Conservation (phyloP, 2,329 filamentous ascomycete species). For the Keithomyces neogunnii region DNA sequence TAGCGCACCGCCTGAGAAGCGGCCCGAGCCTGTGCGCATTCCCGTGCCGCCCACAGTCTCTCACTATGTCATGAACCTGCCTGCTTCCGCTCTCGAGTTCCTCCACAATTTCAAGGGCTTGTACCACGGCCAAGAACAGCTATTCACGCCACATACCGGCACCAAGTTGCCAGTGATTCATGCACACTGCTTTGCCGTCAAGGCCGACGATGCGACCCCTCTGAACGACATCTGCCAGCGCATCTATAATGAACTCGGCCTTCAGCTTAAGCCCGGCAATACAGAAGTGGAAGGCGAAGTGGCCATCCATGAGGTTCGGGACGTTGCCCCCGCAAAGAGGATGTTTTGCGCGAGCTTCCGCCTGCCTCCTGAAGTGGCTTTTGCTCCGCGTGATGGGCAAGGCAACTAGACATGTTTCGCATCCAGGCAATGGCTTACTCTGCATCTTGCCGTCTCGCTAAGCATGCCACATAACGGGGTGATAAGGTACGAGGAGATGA, state of each 20-base stretch:
- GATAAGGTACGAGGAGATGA: no score
- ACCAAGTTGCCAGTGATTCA: constrained; percentile 72
- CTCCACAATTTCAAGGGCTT: constrained; percentile 59
- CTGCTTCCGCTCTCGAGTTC: constrained; percentile 81
- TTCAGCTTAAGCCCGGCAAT: constrained; percentile 33
- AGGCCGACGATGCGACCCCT: constrained; percentile 65
- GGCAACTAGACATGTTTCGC: neutral
- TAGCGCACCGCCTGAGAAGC: constrained; percentile 26
- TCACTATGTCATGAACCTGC: constrained; percentile 99
- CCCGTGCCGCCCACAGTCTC: constrained; percentile 65
- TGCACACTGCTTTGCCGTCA: constrained; percentile 87
- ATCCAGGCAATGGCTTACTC: neutral
- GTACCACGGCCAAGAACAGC: constrained; percentile 60
- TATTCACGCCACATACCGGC: constrained; percentile 54
- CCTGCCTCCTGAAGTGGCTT: constrained; percentile 74
- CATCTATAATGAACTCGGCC: constrained; percentile 32
- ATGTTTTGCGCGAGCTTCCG: constrained; percentile 97
- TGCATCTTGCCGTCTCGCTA: no score
- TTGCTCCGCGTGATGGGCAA: constrained; percentile 36
- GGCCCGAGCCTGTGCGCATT: constrained; percentile 30
- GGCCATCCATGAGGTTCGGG: constrained; percentile 62
- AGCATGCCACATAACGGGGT: no score
- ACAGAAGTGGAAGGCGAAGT: constrained; percentile 39
- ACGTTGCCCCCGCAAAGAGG: constrained; percentile 86
- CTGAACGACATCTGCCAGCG: constrained; percentile 37